Conservation (phyloP, 2,329 filamentous ascomycete species). For the Decorospora gaudefroyi region DNA sequence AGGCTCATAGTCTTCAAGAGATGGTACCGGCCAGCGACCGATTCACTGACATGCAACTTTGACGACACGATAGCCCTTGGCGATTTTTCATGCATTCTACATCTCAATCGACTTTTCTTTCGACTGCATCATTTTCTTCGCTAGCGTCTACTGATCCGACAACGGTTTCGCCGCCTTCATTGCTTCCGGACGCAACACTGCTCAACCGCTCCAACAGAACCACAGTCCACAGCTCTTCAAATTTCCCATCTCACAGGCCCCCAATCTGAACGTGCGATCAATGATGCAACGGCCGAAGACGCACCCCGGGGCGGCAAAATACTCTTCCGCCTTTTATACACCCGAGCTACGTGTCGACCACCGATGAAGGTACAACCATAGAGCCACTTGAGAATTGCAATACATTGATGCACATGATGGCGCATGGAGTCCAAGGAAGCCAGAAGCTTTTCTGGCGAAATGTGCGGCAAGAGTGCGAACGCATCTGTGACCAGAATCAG, state of each 20-base stretch:
- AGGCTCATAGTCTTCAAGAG: background rate
- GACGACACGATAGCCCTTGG: background rate
- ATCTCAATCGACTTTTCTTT: background rate
- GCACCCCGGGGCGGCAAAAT: slow-evolving; percentile 36
- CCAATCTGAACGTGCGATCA: slow-evolving; percentile 27
- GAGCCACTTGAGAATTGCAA: slow-evolving; percentile 51
- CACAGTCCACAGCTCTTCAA: background rate
- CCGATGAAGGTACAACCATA: slow-evolving; percentile 28
- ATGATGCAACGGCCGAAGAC: slow-evolving; percentile 34
- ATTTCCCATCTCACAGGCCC: slow-evolving; percentile 28
- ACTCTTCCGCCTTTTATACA: slow-evolving; percentile 54
- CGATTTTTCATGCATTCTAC: background rate
- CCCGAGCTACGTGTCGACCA: slow-evolving; percentile 32
- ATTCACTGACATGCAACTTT: background rate
- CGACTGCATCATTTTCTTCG: background rate
- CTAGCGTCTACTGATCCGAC: background rate
- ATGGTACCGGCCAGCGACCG: background rate
- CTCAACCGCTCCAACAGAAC: background rate
- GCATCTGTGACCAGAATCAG: slow-evolving; percentile 2
- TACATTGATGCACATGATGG: slow-evolving; percentile 51
- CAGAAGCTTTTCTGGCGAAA: slow-evolving; percentile 54
- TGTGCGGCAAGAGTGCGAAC: slow-evolving; percentile 51
- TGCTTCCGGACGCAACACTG: background rate
- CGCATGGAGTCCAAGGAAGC: slow-evolving; percentile 38
- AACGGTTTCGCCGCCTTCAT: background rate